These are phyloP conservation scores for Wickerhamiella infanticola DNA, from an alignment of 1,139 yeast genomes.

Conservation along the genomic window DNA sequence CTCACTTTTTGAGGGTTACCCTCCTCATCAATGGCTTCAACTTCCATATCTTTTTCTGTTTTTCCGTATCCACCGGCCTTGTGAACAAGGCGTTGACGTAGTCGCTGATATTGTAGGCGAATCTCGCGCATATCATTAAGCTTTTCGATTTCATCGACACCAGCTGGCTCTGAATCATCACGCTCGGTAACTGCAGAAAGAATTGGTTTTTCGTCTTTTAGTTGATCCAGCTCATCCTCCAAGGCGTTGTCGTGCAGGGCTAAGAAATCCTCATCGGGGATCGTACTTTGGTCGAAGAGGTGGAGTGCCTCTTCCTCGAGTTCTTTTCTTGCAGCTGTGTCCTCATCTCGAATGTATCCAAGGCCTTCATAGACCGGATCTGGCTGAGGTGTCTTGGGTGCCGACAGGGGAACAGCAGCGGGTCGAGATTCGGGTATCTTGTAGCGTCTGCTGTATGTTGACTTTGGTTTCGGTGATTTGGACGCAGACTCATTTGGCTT, in stretches of 20 bases:
- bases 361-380: constrained; percentile 3
- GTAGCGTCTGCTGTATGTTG: constrained; percentile 2
- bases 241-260: constrained; percentile 11
- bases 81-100: constrained; percentile 39
- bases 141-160: constrained; percentile 4
- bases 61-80: constrained; percentile 34
- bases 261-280: constrained; percentile 24
- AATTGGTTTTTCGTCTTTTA: constrained; percentile 4
- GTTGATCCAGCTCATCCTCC: constrained; percentile 10
- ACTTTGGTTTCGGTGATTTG: background rate
- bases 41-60: constrained; percentile 36
- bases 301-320: background rate
- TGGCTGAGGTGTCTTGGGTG: background rate
- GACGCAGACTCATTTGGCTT: background rate
- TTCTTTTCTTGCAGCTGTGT: background rate
- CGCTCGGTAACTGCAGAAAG: constrained; percentile 5
- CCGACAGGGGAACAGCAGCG: background rate
- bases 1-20: constrained; percentile 48
- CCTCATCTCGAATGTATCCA: constrained; percentile 5
- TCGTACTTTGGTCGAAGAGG: constrained; percentile 17
- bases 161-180: constrained; percentile 11
- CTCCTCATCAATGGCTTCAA: constrained; percentile 57
- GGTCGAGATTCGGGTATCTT: background rate
- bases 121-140: constrained; percentile 26
- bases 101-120: constrained; percentile 39